Conservation (phyloP, 83 land plant genomes). For the Diphasiastrum complanatum region DNA sequence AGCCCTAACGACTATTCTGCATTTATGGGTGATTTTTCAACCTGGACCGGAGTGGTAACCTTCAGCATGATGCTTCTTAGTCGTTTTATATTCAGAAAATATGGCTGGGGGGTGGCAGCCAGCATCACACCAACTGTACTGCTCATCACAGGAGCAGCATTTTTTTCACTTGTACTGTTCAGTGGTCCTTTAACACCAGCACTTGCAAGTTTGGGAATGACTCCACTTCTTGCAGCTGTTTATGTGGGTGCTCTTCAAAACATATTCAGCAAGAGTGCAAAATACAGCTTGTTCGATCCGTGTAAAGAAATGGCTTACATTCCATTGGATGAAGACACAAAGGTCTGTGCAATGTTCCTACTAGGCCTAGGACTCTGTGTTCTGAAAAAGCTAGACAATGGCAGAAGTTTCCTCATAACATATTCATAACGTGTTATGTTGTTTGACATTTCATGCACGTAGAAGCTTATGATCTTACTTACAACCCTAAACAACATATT, state of each 20-base stretch:
- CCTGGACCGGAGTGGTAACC: conserved; percentile 94
- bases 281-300: conserved; percentile 98
- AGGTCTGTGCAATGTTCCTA: conserved; percentile 40
- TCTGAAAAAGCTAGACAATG: not conserved
- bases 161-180: conserved; percentile 85
- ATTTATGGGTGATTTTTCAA: conserved; percentile 98
- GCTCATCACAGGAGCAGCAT: conserved; percentile 88
- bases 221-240: conserved; percentile 97
- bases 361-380: not conserved
- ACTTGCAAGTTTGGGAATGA: conserved; percentile 70
- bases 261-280: conserved; percentile 97
- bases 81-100: conserved; percentile 66
- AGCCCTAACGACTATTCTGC: conserved; percentile 98
- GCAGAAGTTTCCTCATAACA: too few relatives aligned
- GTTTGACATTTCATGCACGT: too few relatives aligned
- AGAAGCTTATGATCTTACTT: too few relatives aligned
- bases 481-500: too few relatives aligned
- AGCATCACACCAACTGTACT: conserved; percentile 88
- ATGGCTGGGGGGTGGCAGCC: conserved; percentile 99
- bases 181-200: conserved; percentile 70
- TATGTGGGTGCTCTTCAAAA: conserved; percentile 98
- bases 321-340: conserved; percentile 96
- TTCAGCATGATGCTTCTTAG: conserved; percentile 98
- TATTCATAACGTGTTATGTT: too few relatives aligned
- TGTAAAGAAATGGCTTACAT: conserved; percentile 99